Evolutionary conservation across 352 stramenopile species (phyloP).

Genomic region (Peronospora farinosa): DNA sequence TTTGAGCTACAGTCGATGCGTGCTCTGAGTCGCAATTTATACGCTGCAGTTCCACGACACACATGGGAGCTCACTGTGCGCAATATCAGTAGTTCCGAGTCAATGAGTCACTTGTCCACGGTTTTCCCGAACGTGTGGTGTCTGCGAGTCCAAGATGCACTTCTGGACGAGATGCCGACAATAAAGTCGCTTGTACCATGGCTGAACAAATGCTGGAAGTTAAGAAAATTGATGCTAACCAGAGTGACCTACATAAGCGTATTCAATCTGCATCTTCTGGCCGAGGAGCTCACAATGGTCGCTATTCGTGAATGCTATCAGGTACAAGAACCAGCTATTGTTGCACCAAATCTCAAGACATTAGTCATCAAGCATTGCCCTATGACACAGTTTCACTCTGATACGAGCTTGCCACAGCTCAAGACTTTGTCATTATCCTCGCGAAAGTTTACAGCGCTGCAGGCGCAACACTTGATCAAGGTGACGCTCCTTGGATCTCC

Average conservation of each 20-base stretch:
- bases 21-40: constrained; percentile 20
- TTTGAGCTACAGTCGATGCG: constrained; percentile 39
- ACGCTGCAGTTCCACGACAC: constrained; percentile 26
- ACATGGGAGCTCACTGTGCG: constrained; percentile 41
- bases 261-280: constrained; percentile 34
- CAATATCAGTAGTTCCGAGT: constrained; percentile 21
- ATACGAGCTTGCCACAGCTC: constrained; percentile 42
- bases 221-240: constrained; percentile 40
- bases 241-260: constrained; percentile 46
- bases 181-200: constrained; percentile 32
- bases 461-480: constrained; percentile 43
- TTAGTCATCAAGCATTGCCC: constrained; percentile 45
- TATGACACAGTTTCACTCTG: constrained; percentile 33
- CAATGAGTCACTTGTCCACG: constrained; percentile 24
- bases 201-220: constrained; percentile 22
- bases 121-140: constrained; percentile 39
- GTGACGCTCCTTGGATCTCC: constrained; percentile 22
- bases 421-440: constrained; percentile 45
- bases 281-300: constrained; percentile 44
- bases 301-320: constrained; percentile 52
- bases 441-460: constrained; percentile 35
- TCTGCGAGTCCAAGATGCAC: constrained; percentile 31
- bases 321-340: constrained; percentile 42
- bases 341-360: constrained; percentile 25
- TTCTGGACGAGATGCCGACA: constrained; percentile 25